Conservation (phyloP, 345 rosid species). For the Salix udensis region DNA sequence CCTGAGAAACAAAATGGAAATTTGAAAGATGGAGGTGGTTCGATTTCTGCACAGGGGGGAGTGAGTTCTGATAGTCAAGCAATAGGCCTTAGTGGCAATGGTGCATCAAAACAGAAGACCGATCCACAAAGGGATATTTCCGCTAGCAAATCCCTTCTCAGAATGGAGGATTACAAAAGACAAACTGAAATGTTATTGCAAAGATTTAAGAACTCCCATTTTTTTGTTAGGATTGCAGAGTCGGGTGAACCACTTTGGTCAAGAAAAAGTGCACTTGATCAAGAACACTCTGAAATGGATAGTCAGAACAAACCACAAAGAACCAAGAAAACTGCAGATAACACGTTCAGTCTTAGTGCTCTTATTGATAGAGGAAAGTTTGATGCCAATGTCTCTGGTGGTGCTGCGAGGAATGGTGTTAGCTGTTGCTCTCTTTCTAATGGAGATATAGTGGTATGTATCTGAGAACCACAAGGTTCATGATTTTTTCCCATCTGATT, state of each 20-base stretch:
- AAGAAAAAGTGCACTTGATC: constrained; percentile 42
- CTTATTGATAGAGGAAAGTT: constrained; percentile 79
- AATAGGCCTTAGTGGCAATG: constrained; percentile 47
- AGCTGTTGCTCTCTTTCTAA: constrained; percentile 75
- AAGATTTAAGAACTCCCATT: constrained; percentile 85
- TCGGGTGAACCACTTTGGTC: constrained; percentile 86
- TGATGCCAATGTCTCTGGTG: constrained; percentile 73
- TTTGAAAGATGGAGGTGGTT: constrained; percentile 29
- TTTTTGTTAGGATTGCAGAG: constrained; percentile 91
- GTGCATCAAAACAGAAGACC: constrained; percentile 42
- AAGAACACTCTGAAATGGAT: constrained; percentile 35
- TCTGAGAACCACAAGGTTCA: constrained; percentile 24
- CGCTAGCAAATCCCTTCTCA: constrained; percentile 76
- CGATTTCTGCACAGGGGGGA: constrained; percentile 43
- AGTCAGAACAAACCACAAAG: constrained; percentile 19
- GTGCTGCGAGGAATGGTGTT: constrained; percentile 73
- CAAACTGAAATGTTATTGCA: constrained; percentile 66
- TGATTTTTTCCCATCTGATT: background rate
- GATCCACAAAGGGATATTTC: constrained; percentile 51
- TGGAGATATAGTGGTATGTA: constrained; percentile 96
- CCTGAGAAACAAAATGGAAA: constrained; percentile 51
- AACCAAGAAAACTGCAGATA: constrained; percentile 25
- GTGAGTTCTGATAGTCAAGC: constrained; percentile 36
- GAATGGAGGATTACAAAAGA: constrained; percentile 81
- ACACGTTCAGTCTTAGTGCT: constrained; percentile 42